Percentiles rank a stretch among this genome's conserved stretches.
phyloP scores from a whole-genome alignment of 2,329 filamentous ascomycete species.

The Fusarium sp. region DNA sequence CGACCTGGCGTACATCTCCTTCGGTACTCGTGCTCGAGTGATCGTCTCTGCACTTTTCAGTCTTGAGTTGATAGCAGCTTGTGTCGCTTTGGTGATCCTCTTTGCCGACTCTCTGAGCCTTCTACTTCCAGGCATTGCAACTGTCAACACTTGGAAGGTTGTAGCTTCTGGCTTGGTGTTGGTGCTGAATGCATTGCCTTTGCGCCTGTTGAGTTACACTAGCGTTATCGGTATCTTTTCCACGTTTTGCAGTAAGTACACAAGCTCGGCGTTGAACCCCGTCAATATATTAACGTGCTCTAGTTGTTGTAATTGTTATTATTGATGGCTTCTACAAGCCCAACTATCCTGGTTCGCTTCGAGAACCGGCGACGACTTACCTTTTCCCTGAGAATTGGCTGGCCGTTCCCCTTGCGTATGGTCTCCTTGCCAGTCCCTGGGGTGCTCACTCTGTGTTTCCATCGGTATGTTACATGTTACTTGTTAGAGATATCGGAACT shows the following conservation, averaged over 20 bases:
- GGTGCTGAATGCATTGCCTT: slow-evolving; percentile 85
- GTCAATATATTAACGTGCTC: slow-evolving; percentile 2
- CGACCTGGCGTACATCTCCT: slow-evolving; percentile 91
- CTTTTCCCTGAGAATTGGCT: slow-evolving; percentile 88
- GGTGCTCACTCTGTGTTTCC: slow-evolving; percentile 79
- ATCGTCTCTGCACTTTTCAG: slow-evolving; percentile 88
- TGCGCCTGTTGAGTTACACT: slow-evolving; percentile 87
- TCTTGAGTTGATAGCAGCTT: slow-evolving; percentile 86
- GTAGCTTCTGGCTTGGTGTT: slow-evolving; percentile 82
- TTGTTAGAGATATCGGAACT: background rate
- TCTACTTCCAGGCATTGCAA: slow-evolving; percentile 76
- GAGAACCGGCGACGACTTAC: slow-evolving; percentile 82
- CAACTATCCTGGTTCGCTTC: slow-evolving; percentile 82
- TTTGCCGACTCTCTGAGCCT: slow-evolving; percentile 90
- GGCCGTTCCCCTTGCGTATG: slow-evolving; percentile 87
- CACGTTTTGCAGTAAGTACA: slow-evolving; percentile 82
- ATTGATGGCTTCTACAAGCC: slow-evolving; percentile 89
- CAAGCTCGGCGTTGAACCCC: background rate
- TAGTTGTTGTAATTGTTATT: slow-evolving; percentile 86
- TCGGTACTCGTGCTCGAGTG: slow-evolving; percentile 83
- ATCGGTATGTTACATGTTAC: slow-evolving; percentile 64
- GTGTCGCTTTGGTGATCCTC: slow-evolving; percentile 89
- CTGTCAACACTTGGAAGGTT: slow-evolving; percentile 83
- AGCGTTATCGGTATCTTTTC: slow-evolving; percentile 93
- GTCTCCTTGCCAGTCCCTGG: slow-evolving; percentile 84